Base-by-base conservation (phyloP, 169 alveolate genomes). In the Sarcocystis neurona region DNA sequence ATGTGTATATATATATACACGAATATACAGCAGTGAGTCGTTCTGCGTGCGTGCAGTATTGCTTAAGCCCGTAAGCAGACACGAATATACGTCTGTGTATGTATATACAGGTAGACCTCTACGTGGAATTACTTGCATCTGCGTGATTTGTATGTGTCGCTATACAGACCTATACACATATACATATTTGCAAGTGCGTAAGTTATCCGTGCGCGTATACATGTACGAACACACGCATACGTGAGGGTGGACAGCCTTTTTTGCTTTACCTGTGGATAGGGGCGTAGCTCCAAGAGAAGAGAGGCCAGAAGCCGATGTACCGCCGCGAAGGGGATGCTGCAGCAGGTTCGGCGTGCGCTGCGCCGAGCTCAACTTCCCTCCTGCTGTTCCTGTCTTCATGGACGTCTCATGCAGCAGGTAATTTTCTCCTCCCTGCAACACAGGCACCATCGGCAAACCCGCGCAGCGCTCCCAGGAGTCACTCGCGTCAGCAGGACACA, bases 361-460 rank as follows among this genome's bases (percentile, higher is more conserved):
- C 75, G 46, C 75, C 1, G 75, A 37, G 43, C 27, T 43, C 20
- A 37, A 30, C 44, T 37, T 43, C n/a, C n/a, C n/a, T n/a, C n/a
- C n/a, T n/a, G n/a, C n/a, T n/a, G n/a, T n/a, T n/a, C 32, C 32
- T n/a, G 46, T 43, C 20, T 43, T 63, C 75, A 63, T 37, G 75
- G 46, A 37, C 44, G 75, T 63, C n/a, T 63, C 43, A 41, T 63
- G 75, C 20, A 63, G 75, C 75, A 30, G 75, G 46, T 30, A n/a
- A 41, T 63, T 63, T 43, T 63, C 75, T n/a, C 75, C 75, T 37
- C 75, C 75, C 75, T 63, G 75, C 8, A n/a, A 34, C 4, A 58
- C 30, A 27, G n/a, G 2, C 18, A 6, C 30, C n/a, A 58, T 27
- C 70, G 39, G 18, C 5, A 2, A 10, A 34, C 18, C n/a, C n/a